Evolutionary conservation across 768 basidiomycete species (phyloP), one percentile per base, ranked within the genome.

Genomic region (Holtermannia corniformis): DNA sequence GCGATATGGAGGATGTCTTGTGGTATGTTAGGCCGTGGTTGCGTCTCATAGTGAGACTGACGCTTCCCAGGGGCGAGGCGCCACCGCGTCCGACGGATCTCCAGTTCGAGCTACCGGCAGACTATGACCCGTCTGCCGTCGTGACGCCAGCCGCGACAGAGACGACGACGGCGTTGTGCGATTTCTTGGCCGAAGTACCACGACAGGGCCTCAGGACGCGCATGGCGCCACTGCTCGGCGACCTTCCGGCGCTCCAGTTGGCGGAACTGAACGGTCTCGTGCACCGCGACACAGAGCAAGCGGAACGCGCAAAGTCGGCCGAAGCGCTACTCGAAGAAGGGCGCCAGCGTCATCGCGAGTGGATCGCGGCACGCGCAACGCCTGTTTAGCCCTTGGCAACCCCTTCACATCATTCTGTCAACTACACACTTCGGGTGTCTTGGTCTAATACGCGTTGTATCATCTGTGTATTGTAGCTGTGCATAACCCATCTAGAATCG

Each of bases 61-160:
- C 13, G 5, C 5, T 22, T 47, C 20, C 42, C 4, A 62, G 62
- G 59, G 65, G 65, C 12, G 63, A 67, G 23, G 61, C 63, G 23
- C 61, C 53, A 42, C 61, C 65, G 5, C 50, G 65, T 20, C 54
- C 63, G 5, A 64, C 63, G 16, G 65, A 67, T 50, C 52, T 67
- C 2, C 43, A 52, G 5, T 63, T 57, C 42, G 59, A 61, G 4
- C 52, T 67, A 3, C 65, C 65, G 10, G 42, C 32, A 23, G 65
- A 63, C 26, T 67, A 64, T 50, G 65, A 67, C 32, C 65, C 65
- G 5, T 67, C 61, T 49, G 59, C 62, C 42, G 26, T 49, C n/a
- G 58, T 56, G 1, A 55, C 56, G 22, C 46, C 54, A 40, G 41
- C 37, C 19, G 60, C 54, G 26, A 26, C 13, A 14, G 47, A n/a